Base-by-base conservation (phyloP, 2,329 filamentous ascomycete genomes). In the Xylariaceae sp. region DNA sequence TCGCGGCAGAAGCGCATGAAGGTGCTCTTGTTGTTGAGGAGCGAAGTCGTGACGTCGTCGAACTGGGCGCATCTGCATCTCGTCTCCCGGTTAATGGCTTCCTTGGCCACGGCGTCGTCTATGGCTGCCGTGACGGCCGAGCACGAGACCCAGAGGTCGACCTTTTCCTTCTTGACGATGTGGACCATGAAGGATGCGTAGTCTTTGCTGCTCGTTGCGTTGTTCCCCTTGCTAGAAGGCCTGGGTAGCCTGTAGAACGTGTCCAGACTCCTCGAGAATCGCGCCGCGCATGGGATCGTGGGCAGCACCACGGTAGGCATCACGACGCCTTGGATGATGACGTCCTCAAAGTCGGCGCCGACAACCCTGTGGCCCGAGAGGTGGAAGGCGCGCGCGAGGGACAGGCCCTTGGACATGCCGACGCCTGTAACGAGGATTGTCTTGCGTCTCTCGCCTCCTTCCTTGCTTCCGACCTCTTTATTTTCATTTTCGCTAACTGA, bases 131-230 rank as follows among this genome's bases (percentile, higher is more conserved):
- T 70, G 7, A 83, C 77, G n/a, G 78, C 80, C 0, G 83, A 86
- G 51, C 83, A 86, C 14, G 77, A 80, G 3, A 88, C 75, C 83
- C 84, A 89, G 3, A 88, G 60, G 40, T 86, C 74, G 4, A 85
- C 71, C 0, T 70, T 66, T 46, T 88, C 81, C 1, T 62, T 57
- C 5, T 67, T 55, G 28, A 87, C 68, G 17, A 88, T 69, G 7
- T 74, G 61, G 2, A 84, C 56, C 3, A 88, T 58, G 0, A 65
- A 63, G 11, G 69, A 60, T 11, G 75, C 67, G 51, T 88, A 87
- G 1, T 60, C 59, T 13, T 68, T 64, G 4, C 65, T 43, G 38
- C 61, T n/a, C n/a, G n/a, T n/a, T n/a, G n/a, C n/a, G n/a, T n/a
- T n/a, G n/a, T n/a, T n/a, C n/a, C n/a, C n/a, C n/a, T n/a, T n/a